Base-by-base conservation (phyloP, 352 stramenopile species). In the Phytophthora sansomeana region DNA sequence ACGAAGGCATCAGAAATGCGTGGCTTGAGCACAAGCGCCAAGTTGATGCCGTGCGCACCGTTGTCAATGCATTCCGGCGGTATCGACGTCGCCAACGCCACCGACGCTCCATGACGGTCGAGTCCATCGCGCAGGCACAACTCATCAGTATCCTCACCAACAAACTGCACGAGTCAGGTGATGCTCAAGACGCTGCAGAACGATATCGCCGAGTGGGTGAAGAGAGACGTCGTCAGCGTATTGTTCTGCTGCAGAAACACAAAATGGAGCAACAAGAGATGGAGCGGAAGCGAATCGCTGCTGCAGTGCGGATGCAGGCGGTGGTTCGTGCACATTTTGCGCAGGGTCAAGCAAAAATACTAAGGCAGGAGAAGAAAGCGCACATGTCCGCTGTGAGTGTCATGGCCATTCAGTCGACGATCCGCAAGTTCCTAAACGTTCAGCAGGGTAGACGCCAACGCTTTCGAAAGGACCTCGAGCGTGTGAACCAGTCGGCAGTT, bases 341-440 rank as follows among this genome's bases (percentile, higher is more conserved):
- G 2, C 73, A 80, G 24, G 62, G 64, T 4, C 49, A 75, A 47
- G 74, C 61, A 0, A 49, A 58, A 6, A 33, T 46, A 5, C 42
- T 88, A 13, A 57, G 78, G 2, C 62, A 82, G 29, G 80, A 91
- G 54, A 77, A 75, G 11, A 80, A 81, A 4, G 76, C 81, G 0
- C 80, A 91, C n/a, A 51, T 85, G 46, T 75, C 79, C 6, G 78
- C 82, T 0, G 77, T 83, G 26, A 83, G 79, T 5, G 81, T 73
- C 14, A 91, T 90, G 59, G 74, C 75, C 5, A 89, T 95, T 32
- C 87, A 95, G 63, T 91, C 78, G 24, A 84, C 69, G 28, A 90
- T 89, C 17, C 87, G 87, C 28, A 77, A 67, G 28, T 87, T 86
- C 46, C 47, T 90, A 8, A 76, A 69, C 16, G 30, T 62, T 8